Percentiles rank a stretch among this genome's conserved stretches.
These are phyloP conservation scores for Helianthus tuberosus DNA, from an alignment of 129 eudicot species.

Conservation along the genomic window DNA sequence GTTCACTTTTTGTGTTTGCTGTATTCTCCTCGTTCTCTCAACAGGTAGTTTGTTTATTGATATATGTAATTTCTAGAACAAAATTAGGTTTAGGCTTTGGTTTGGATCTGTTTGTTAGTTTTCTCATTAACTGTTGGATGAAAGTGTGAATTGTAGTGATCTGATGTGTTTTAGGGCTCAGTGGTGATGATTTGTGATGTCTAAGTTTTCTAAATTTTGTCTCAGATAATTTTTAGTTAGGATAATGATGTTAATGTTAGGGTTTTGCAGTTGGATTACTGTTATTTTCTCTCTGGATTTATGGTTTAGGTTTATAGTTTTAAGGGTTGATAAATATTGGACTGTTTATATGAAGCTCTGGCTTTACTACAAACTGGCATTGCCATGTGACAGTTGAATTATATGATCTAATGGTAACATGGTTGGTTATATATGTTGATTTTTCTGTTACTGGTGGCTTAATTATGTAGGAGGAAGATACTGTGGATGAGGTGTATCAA, in stretches of 20 bases:
- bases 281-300: not conserved
- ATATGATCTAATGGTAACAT: not conserved
- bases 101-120: constrained; percentile 22
- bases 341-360: not conserved
- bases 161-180: constrained; percentile 2
- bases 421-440: not conserved
- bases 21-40: constrained; percentile 50
- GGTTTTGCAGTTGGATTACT: not conserved
- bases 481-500: constrained; percentile 67
- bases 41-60: constrained; percentile 41
- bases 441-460: constrained; percentile 9
- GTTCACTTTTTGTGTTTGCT: constrained; percentile 43
- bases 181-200: not conserved
- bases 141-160: not conserved
- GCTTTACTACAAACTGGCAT: not conserved
- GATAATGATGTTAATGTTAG: not conserved
- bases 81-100: not conserved
- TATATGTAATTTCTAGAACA: not conserved
- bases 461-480: constrained; percentile 50
- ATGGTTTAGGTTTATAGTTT: not conserved
- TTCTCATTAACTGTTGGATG: not conserved
- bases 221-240: not conserved
- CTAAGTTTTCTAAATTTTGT: not conserved
- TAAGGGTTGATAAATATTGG: not conserved
- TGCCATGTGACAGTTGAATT: not conserved